These are phyloP conservation scores for Aegilops speltoides DNA, from an alignment of 176 grass and related monocot species.

Conservation along the genomic window DNA sequence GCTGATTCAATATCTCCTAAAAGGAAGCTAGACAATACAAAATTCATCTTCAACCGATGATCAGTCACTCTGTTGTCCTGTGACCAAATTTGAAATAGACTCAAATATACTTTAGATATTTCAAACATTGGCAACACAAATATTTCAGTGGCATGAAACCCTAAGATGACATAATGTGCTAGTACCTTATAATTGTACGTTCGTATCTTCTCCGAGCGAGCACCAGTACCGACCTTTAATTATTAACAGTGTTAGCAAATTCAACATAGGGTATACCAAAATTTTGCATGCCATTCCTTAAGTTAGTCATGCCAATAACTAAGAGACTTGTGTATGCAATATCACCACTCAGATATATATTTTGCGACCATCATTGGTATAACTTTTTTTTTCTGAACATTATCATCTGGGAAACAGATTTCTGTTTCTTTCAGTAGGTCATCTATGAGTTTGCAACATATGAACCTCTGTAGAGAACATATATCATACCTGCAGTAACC, in stretches of 20 bases:
- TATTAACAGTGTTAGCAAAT: constrained; percentile 12
- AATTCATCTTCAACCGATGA: constrained; percentile 92
- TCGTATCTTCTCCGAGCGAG: constrained; percentile 90
- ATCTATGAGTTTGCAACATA: not conserved
- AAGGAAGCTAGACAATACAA: constrained; percentile 78
- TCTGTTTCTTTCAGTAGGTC: not conserved
- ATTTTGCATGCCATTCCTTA: not conserved
- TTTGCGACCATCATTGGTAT: not conserved
- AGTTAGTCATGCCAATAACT: not conserved
- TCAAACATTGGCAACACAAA: not conserved
- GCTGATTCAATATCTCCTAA: constrained; percentile 80
- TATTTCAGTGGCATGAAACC: not conserved
- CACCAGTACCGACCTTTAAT: constrained; percentile 91
- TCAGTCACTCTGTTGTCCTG: constrained; percentile 96
- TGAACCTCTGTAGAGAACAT: constrained; percentile 10
- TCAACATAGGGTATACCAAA: not conserved
- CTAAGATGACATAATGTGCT: not conserved
- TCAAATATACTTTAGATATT: constrained; percentile 15
- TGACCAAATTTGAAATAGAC: constrained; percentile 14
- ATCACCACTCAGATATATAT: not conserved
- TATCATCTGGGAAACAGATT: constrained; percentile 7
- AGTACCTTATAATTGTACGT: constrained; percentile 97
- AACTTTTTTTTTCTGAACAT: not conserved
- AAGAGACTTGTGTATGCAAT: not conserved
- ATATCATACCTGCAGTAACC: constrained; percentile 74